Conservation (phyloP, 2,329 filamentous ascomycete species). For the Stagonosporopsis rhizophila region DNA sequence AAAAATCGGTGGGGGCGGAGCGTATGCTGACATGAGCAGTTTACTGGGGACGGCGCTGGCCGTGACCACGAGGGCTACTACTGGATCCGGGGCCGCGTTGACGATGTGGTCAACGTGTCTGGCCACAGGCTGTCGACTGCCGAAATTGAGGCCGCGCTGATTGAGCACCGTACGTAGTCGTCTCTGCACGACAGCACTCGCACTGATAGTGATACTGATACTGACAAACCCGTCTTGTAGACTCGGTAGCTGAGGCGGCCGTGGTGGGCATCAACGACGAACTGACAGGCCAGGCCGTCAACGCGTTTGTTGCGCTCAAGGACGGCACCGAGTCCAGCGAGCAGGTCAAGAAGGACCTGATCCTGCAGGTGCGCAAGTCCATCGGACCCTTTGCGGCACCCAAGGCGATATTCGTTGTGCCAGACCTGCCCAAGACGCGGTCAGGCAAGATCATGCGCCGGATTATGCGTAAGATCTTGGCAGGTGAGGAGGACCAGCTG, state of each 20-base stretch:
- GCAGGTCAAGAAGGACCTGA: constrained; percentile 87
- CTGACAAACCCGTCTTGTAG: constrained; percentile 45
- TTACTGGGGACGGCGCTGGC: constrained; percentile 91
- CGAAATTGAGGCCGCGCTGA: constrained; percentile 95
- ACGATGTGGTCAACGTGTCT: constrained; percentile 98
- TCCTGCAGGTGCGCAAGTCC: constrained; percentile 93
- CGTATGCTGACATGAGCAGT: constrained; percentile 58
- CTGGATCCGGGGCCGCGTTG: constrained; percentile 98
- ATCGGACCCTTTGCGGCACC: constrained; percentile 97
- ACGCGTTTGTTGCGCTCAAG: constrained; percentile 94
- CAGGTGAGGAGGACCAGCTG: constrained; percentile 95
- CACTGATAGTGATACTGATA: neutral
- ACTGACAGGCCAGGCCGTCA: constrained; percentile 95
- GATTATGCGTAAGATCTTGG: constrained; percentile 95
- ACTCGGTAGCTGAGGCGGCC: constrained; percentile 87
- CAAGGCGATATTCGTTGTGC: constrained; percentile 89
- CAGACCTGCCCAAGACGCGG: constrained; percentile 94
- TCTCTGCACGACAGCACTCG: no score
- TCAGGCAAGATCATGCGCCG: constrained; percentile 99
- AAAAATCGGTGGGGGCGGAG: neutral
- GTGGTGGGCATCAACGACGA: constrained; percentile 94
- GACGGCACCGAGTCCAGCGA: constrained; percentile 78
- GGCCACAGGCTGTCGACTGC: constrained; percentile 96
- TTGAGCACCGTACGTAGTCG: constrained; percentile 76
- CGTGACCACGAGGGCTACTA: constrained; percentile 99